These are phyloP conservation scores for Metarhizium anisopliae DNA, from an alignment of 2,329 filamentous ascomycete species.

Conservation along the genomic window DNA sequence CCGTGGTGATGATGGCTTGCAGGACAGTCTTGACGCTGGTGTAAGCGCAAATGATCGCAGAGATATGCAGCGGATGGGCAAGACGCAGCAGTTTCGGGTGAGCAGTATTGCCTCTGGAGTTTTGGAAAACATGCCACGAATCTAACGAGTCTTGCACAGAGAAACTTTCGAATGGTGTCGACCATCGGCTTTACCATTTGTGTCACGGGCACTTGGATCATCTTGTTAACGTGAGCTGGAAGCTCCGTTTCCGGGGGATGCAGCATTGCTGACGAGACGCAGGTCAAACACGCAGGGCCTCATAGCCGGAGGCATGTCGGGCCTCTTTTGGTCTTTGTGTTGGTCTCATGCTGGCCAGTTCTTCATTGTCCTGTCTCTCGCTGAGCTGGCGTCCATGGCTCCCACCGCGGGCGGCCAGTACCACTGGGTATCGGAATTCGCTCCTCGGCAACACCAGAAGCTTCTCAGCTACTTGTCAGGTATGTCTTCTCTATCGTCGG, in stretches of 20 bases:
- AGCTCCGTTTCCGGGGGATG: conserved; percentile 21
- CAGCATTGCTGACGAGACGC: conserved; percentile 34
- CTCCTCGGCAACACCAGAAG: conserved; percentile 37
- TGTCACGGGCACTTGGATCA: conserved; percentile 35
- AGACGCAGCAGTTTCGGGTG: conserved; percentile 10
- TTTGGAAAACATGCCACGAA: too few species aligned
- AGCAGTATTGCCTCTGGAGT: background rate
- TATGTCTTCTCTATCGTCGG: background rate
- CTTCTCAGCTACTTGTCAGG: conserved; percentile 37
- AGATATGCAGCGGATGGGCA: conserved; percentile 15
- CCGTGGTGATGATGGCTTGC: background rate
- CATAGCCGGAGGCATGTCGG: conserved; percentile 10
- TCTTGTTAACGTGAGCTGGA: conserved; percentile 23
- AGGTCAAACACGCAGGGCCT: conserved; percentile 19
- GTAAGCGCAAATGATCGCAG: conserved; percentile 10
- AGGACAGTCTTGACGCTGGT: background rate
- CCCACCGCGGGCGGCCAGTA: conserved; percentile 51
- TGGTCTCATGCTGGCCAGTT: conserved; percentile 15
- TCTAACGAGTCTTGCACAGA: conserved; percentile 11
- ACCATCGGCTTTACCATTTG: conserved; percentile 40
- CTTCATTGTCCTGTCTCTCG: conserved; percentile 33
- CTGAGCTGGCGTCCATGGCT: conserved; percentile 44
- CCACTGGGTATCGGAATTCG: conserved; percentile 49
- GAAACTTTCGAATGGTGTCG: conserved; percentile 35
- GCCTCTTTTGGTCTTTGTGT: conserved; percentile 11